Evolutionary conservation across 129 eudicot genomes (phyloP).

Genomic region (Flaveria bidentis): DNA sequence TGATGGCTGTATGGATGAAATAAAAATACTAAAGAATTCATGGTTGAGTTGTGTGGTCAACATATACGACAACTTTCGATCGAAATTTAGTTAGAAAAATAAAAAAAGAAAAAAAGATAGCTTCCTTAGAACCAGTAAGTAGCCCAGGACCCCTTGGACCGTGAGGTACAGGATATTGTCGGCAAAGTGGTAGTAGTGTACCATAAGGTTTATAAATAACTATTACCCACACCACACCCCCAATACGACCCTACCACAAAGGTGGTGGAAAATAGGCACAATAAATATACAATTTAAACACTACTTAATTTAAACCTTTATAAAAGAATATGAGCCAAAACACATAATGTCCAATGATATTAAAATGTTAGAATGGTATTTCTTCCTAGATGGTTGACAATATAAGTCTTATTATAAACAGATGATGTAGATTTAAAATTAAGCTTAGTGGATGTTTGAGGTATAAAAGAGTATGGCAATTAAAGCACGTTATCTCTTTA

Average conservation of each 20-base stretch:
- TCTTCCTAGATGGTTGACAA: too few relatives aligned
- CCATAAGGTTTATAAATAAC: background rate
- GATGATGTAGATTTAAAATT: too few relatives aligned
- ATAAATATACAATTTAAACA: conserved; percentile 9
- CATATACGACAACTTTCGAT: background rate
- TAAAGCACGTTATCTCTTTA: background rate
- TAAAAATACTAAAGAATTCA: background rate
- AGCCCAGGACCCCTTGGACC: conserved; percentile 14
- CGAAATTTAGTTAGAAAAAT: background rate
- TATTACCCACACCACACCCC: background rate
- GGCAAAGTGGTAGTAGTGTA: background rate
- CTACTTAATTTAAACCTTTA: background rate
- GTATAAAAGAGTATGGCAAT: background rate
- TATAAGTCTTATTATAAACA: too few relatives aligned
- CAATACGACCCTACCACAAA: conserved; percentile 21
- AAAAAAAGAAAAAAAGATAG: background rate
- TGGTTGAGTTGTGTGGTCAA: conserved; percentile 4
- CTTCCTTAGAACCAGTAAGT: background rate
- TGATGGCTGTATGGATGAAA: background rate
- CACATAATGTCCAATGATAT: too few relatives aligned
- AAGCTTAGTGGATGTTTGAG: too few relatives aligned
- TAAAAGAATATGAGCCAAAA: too few relatives aligned
- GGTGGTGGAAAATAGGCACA: conserved; percentile 3
- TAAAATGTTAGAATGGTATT: too few relatives aligned
- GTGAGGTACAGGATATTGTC: conserved; percentile 1